These are phyloP conservation scores for Kodamaea plutei DNA, from an alignment of 1,139 yeast species.

Conservation along the genomic window DNA sequence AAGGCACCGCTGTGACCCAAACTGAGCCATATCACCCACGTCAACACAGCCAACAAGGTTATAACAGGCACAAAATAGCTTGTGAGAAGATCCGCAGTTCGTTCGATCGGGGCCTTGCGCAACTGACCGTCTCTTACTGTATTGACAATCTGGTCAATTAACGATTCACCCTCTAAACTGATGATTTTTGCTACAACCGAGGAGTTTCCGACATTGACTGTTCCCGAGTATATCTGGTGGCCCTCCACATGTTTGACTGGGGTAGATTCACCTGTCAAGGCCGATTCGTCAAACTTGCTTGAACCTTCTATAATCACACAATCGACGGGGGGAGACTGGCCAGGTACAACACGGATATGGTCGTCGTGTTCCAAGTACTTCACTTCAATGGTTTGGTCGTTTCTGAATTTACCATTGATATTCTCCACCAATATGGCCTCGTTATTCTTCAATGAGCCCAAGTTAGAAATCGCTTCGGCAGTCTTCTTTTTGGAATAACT, in stretches of 20 bases:
- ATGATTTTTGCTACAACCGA: constrained; percentile 55
- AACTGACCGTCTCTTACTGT: constrained; percentile 74
- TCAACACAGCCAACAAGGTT: constrained; percentile 52
- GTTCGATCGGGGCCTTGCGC: constrained; percentile 71
- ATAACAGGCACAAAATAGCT: constrained; percentile 73
- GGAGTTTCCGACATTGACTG: constrained; percentile 57
- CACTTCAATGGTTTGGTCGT: constrained; percentile 40
- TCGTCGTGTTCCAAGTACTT: constrained; percentile 64
- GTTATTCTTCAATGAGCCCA: constrained; percentile 49
- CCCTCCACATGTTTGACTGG: constrained; percentile 47
- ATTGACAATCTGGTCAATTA: constrained; percentile 64
- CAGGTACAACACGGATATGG: constrained; percentile 53
- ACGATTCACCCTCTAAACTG: constrained; percentile 60
- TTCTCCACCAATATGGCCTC: constrained; percentile 47
- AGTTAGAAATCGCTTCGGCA: constrained; percentile 57
- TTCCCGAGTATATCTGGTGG: constrained; percentile 70
- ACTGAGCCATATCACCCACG: constrained; percentile 67
- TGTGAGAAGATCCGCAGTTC: constrained; percentile 66
- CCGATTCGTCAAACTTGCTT: constrained; percentile 69
- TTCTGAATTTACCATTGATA: constrained; percentile 18
- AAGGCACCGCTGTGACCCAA: constrained; percentile 53
- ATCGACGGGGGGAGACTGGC: constrained; percentile 72
- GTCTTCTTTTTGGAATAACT: constrained; percentile 63
- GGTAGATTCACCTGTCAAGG: constrained; percentile 69
- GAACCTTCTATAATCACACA: constrained; percentile 56